Conservation (phyloP, 202 grass and related monocot genomes). For the Zizania palustris region DNA sequence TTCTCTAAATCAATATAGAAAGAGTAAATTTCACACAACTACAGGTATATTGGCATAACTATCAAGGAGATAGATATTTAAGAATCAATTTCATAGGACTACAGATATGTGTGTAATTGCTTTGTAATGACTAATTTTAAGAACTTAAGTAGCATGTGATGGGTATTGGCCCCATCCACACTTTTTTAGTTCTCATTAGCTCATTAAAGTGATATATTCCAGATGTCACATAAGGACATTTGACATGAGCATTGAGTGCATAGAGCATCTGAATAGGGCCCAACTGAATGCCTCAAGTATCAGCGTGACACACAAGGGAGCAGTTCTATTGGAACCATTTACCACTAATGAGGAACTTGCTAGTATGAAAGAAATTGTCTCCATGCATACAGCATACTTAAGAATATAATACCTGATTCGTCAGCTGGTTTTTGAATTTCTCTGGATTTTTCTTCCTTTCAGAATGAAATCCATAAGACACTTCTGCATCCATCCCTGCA, state of each 20-base stretch:
- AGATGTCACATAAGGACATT: not conserved
- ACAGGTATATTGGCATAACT: not conserved
- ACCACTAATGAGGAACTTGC: not conserved
- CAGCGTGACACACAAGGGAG: not conserved
- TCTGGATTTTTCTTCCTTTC: constrained; percentile 87
- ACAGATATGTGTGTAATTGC: not conserved
- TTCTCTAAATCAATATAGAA: constrained; percentile 35
- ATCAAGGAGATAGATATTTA: not conserved
- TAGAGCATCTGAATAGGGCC: not conserved
- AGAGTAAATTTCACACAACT: constrained; percentile 7
- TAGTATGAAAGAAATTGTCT: constrained; percentile 2
- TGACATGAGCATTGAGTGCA: not conserved
- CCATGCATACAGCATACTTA: constrained; percentile 6
- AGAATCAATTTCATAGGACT: not conserved
- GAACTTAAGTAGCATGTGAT: not conserved
- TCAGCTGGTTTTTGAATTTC: constrained; percentile 86
- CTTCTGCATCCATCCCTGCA: constrained; percentile 90
- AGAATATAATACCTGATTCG: constrained; percentile 66
- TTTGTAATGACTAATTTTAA: not conserved
- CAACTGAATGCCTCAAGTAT: not conserved
- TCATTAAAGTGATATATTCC: not conserved
- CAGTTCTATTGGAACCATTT: not conserved
- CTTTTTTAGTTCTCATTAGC: not conserved
- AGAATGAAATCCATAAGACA: constrained; percentile 93
- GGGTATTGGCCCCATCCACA: not conserved